Conservation (phyloP, 2,329 filamentous ascomycete genomes). For the Pseudogymnoascus sp. region DNA sequence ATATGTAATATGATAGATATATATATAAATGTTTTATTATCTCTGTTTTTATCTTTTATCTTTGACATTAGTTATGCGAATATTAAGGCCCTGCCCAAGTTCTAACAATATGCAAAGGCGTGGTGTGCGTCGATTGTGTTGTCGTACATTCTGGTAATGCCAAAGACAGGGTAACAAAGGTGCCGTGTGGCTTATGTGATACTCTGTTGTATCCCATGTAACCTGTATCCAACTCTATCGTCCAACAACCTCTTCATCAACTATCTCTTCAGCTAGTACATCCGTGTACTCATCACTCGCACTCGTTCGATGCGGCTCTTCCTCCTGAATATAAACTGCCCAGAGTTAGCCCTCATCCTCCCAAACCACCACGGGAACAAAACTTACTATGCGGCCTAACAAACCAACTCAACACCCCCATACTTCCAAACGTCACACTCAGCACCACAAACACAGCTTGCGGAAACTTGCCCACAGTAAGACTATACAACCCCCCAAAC, state of each 20-base stretch:
- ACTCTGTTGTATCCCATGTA: background rate
- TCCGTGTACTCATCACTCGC: background rate
- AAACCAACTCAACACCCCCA: conserved; percentile 60
- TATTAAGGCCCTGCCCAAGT: background rate
- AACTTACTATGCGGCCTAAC: conserved; percentile 66
- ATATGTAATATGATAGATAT: background rate
- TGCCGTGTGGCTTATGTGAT: background rate
- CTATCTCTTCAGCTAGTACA: background rate
- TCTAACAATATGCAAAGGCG: background rate
- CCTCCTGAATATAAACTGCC: conserved; percentile 12
- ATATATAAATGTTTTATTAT: background rate
- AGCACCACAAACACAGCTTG: conserved; percentile 79
- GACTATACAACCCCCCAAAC: conserved; percentile 80
- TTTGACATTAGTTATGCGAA: background rate
- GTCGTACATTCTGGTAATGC: background rate
- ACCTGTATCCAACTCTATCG: background rate
- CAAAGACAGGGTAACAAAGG: background rate
- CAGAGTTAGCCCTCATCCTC: background rate
- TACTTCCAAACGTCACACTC: conserved; percentile 54
- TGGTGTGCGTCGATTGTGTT: background rate
- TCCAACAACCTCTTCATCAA: conserved; percentile 11
- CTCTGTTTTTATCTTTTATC: background rate
- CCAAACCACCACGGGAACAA: conserved; percentile 19
- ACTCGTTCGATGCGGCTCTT: background rate
- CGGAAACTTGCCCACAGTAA: conserved; percentile 68